These are phyloP conservation scores for Alliaria petiolata DNA, from an alignment of 345 rosid genomes.

Conservation along the genomic window DNA sequence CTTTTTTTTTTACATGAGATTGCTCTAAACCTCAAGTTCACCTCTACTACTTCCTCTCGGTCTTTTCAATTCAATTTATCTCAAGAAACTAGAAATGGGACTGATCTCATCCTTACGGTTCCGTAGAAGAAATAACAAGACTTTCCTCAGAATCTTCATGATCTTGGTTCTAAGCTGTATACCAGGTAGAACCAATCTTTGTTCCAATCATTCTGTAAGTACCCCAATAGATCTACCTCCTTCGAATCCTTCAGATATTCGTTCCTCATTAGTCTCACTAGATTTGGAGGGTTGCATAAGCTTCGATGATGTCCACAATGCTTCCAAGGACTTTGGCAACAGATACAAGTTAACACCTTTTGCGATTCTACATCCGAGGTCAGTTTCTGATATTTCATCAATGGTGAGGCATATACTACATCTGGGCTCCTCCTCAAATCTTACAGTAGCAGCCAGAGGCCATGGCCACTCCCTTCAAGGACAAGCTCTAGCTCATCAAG, in stretches of 20 bases:
- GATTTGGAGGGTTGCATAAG: constrained; percentile 59
- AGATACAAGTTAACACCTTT: constrained; percentile 56
- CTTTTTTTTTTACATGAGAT: constrained; percentile 35
- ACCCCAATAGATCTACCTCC: constrained; percentile 29
- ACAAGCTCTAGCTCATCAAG: constrained; percentile 79
- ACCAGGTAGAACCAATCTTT: constrained; percentile 48
- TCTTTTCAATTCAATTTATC: constrained; percentile 21
- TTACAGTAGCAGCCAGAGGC: constrained; percentile 92
- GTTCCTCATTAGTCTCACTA: constrained; percentile 40
- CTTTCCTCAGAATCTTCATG: constrained; percentile 43
- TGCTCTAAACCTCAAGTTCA: constrained; percentile 38
- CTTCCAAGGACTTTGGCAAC: constrained; percentile 89
- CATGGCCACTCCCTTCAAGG: constrained; percentile 95
- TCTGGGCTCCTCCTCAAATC: constrained; percentile 55
- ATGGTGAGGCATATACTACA: constrained; percentile 48
- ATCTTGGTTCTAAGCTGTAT: constrained; percentile 58
- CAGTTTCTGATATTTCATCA: constrained; percentile 76
- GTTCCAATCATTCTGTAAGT: constrained; percentile 40
- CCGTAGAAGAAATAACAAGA: constrained; percentile 39
- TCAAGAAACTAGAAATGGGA: constrained; percentile 52
- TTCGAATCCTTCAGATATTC: constrained; percentile 31
- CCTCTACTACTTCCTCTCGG: constrained; percentile 23
- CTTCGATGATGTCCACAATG: constrained; percentile 53
- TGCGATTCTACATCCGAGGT: constrained; percentile 72
- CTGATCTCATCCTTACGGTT: constrained; percentile 38